These are phyloP conservation scores for Eucalyptus marginata DNA, from an alignment of 345 rosid species.

Conservation along the genomic window DNA sequence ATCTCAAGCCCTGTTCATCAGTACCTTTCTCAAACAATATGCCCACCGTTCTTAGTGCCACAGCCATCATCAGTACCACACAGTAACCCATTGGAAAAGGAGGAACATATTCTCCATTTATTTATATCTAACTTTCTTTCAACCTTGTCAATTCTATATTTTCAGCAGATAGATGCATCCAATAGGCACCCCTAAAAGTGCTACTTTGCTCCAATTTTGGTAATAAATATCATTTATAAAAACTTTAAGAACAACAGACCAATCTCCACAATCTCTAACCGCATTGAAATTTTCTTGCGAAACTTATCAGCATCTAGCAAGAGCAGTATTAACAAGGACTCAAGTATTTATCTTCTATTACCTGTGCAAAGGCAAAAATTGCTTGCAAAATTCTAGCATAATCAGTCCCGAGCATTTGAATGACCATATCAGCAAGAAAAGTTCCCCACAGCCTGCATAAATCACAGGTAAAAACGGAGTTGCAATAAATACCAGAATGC, in stretches of 20 bases:
- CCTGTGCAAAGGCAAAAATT: constrained; percentile 91
- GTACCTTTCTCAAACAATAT: not conserved
- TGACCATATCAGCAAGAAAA: constrained; percentile 82
- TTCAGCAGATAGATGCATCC: not conserved
- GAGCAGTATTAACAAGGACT: not conserved
- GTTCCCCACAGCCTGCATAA: constrained; percentile 89
- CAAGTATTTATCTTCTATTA: constrained; percentile 1
- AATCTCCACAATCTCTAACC: not conserved
- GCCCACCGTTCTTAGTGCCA: not conserved
- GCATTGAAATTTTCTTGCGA: not conserved
- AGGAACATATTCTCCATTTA: not conserved
- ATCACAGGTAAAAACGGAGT: not conserved
- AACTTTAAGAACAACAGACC: not conserved
- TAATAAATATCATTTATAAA: not conserved
- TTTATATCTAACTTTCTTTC: not conserved
- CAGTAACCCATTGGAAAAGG: not conserved
- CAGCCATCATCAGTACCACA: not conserved
- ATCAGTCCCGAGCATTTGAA: constrained; percentile 98
- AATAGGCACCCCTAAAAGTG: not conserved
- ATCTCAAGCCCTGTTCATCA: not conserved
- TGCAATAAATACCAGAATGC: not conserved
- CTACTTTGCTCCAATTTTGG: not conserved
- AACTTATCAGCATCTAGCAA: not conserved
- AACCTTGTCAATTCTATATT: not conserved
- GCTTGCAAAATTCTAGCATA: constrained; percentile 90